phyloP scores from a whole-genome alignment of 331 rosid genomes.

The Quercus lobata region DNA sequence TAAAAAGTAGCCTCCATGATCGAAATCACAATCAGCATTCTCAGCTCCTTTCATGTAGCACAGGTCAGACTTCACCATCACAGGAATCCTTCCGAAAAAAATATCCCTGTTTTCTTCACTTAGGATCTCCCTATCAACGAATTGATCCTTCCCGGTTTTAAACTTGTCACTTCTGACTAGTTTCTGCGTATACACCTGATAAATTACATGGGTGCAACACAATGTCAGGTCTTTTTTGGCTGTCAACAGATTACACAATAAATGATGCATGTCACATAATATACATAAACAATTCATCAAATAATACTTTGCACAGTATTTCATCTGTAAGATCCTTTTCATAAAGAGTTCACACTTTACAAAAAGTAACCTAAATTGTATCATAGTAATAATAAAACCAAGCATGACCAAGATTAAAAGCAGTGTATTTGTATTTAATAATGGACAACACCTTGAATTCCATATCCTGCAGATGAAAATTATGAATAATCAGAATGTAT shows the following conservation, averaged over 20 bases:
- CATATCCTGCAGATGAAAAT: not conserved
- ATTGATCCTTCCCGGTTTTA: constrained; percentile 71
- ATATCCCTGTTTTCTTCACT: constrained; percentile 49
- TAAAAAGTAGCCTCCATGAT: constrained; percentile 86
- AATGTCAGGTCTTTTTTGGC: not conserved
- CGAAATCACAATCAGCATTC: constrained; percentile 81
- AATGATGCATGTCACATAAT: not conserved
- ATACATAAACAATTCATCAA: not conserved
- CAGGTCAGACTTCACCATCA: constrained; percentile 89
- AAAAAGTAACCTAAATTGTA: not conserved
- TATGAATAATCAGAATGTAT: not conserved
- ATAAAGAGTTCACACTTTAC: not conserved
- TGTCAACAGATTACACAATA: not conserved
- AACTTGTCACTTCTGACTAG: constrained; percentile 73
- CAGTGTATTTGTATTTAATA: not conserved
- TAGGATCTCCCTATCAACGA: constrained; percentile 30
- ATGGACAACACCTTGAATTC: not conserved
- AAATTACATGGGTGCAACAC: constrained; percentile 23
- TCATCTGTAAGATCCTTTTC: not conserved
- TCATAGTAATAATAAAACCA: not conserved
- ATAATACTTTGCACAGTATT: not conserved
- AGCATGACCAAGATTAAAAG: not conserved
- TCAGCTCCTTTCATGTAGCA: constrained; percentile 81
- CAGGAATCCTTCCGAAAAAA: constrained; percentile 70
- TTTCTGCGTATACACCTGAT: constrained; percentile 53